These are phyloP conservation scores for Neurospora tetraspora DNA, from an alignment of 495 filamentous ascomycete species.

Conservation along the genomic window DNA sequence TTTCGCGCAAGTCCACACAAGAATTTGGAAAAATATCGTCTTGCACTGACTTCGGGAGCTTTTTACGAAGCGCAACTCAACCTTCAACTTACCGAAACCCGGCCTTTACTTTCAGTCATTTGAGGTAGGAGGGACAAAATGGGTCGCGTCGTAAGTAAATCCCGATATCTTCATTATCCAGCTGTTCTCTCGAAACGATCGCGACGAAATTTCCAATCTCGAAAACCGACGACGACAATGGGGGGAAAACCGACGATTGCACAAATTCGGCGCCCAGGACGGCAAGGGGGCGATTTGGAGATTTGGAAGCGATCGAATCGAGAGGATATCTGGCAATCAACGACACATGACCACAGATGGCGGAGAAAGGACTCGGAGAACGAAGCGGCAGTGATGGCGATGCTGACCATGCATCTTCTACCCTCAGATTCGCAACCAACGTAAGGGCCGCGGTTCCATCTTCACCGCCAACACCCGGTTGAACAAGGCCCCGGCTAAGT, in stretches of 20 bases:
- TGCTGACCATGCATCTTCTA: constrained; percentile 22
- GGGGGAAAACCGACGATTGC: not conserved
- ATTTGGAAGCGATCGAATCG: not conserved
- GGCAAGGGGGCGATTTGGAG: constrained; percentile 9
- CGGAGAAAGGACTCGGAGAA: not conserved
- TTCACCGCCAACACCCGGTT: constrained; percentile 85
- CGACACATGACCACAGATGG: not conserved
- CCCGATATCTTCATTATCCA: constrained; percentile 5
- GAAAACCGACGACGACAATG: not conserved
- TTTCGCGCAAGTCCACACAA: constrained; percentile 22
- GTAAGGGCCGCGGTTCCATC: constrained; percentile 96
- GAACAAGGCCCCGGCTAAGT: constrained; percentile 75
- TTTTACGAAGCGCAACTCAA: constrained; percentile 19
- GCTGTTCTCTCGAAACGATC: constrained; percentile 1
- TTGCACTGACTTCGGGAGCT: constrained; percentile 14
- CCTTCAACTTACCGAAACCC: constrained; percentile 21
- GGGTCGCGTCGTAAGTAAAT: constrained; percentile 43
- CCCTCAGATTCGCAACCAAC: constrained; percentile 79
- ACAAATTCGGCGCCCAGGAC: constrained; percentile 7
- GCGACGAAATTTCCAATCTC: constrained; percentile 8
- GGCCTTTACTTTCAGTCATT: constrained; percentile 21
- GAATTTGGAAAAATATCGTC: constrained; percentile 30
- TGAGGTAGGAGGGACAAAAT: constrained; percentile 32
- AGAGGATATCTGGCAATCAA: not conserved
- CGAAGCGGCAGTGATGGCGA: constrained; percentile 1